A percentile compares a stretch with the other conserved stretches of the same genome.
Evolutionary conservation across 805 yeast genomes (phyloP).

Genomic region (Schizosaccharomyces cryophilus): DNA sequence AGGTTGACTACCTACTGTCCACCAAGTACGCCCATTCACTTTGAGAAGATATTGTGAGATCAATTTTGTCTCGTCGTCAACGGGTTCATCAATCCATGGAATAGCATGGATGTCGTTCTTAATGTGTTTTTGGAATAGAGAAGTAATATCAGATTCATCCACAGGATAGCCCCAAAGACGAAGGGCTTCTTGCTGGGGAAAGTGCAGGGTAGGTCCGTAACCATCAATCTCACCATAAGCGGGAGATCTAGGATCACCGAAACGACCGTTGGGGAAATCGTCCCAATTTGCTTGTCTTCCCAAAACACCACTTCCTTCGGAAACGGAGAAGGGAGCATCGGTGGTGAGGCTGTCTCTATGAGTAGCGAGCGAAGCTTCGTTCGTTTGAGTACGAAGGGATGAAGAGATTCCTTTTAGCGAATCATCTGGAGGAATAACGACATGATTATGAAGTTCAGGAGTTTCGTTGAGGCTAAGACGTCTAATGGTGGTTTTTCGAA

Average conservation of each 20-base stretch:
- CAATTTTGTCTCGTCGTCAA: slow-evolving; percentile 71
- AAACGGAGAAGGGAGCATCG: slow-evolving; percentile 29
- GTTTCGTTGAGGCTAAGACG: neutral
- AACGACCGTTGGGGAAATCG: slow-evolving; percentile 94
- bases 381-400: neutral
- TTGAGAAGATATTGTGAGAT: slow-evolving; percentile 77
- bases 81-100: slow-evolving; percentile 68
- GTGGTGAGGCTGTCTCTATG: neutral
- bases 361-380: neutral
- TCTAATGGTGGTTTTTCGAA: neutral
- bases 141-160: slow-evolving; percentile 30
- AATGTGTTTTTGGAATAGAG: slow-evolving; percentile 43
- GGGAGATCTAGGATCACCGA: slow-evolving; percentile 96
- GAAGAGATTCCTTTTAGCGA: neutral
- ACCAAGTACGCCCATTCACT: slow-evolving; percentile 40
- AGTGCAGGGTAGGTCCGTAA: slow-evolving; percentile 75
- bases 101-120: slow-evolving; percentile 42
- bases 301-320: slow-evolving; percentile 58
- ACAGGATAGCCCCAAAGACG: slow-evolving; percentile 78
- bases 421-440: neutral
- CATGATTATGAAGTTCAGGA: neutral
- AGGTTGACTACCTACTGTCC: slow-evolving; percentile 90
- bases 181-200: slow-evolving; percentile 38
- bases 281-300: slow-evolving; percentile 62
- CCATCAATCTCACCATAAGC: slow-evolving; percentile 97